Conservation (phyloP, 73 alveolate genomes). For the Stentor coeruleus region DNA sequence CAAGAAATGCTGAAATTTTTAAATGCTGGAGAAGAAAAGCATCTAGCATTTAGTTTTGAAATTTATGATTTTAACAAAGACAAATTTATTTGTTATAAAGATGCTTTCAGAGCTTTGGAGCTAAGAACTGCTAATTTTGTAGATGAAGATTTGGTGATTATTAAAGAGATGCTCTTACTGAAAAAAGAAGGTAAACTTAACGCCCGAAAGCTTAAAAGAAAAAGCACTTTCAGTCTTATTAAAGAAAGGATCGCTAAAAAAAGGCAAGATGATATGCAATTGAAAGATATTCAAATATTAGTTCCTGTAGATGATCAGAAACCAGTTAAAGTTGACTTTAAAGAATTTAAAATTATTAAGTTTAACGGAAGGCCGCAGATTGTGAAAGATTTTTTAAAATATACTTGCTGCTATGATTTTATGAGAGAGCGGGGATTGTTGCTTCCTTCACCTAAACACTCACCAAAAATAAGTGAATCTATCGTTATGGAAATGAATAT, state of each 20-base stretch:
- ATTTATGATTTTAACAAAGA: background rate
- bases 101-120: background rate
- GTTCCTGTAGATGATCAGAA: background rate
- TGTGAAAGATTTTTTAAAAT: background rate
- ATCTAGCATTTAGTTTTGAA: background rate
- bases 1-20: background rate
- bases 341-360: background rate
- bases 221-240: background rate
- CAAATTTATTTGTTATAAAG: background rate
- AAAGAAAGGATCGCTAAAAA: background rate
- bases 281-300: background rate
- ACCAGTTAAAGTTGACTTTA: background rate
- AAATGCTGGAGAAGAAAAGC: background rate
- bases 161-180: background rate
- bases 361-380: background rate
- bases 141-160: background rate
- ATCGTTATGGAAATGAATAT: background rate
- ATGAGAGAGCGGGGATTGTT: background rate
- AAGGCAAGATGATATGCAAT: too few species aligned
- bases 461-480: background rate
- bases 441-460: background rate
- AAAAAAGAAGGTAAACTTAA: background rate
- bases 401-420: background rate
- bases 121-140: background rate
- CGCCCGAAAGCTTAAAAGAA: background rate